A percentile compares a stretch with the other conserved stretches of the same genome.
Evolutionary conservation across 345 rosid species (phyloP).

Genomic region (Lepidium sativum): DNA sequence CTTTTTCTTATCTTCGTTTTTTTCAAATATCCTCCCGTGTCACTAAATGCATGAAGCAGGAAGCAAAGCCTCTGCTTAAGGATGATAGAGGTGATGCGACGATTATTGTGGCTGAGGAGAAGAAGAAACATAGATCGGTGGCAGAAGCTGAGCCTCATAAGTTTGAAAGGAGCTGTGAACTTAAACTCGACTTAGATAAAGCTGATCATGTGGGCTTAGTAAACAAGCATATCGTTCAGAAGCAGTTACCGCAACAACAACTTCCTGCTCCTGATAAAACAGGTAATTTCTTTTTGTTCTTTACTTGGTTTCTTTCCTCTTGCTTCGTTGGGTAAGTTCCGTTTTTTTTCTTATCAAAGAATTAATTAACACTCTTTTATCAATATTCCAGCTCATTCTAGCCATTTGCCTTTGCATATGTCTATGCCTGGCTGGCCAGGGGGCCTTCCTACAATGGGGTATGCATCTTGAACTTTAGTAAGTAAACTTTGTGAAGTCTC

Average conservation of each 20-base stretch:
- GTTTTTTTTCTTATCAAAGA: background rate
- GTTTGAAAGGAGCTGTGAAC: conserved; percentile 56
- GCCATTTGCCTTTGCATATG: conserved; percentile 58
- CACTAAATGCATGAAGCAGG: conserved; percentile 32
- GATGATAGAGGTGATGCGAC: conserved; percentile 36
- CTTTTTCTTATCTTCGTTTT: conserved; percentile 19
- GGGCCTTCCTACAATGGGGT: conserved; percentile 97
- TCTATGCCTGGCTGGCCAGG: conserved; percentile 89
- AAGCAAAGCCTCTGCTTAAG: conserved; percentile 37
- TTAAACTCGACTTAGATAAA: conserved; percentile 74
- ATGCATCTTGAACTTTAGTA: conserved; percentile 4
- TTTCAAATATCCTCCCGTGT: conserved; percentile 6
- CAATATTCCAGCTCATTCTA: conserved; percentile 51
- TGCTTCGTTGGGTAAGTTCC: background rate
- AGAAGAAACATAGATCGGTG: conserved; percentile 28
- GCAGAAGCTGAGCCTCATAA: conserved; percentile 48
- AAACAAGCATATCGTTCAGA: conserved; percentile 39
- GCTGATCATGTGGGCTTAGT: conserved; percentile 40
- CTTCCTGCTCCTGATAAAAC: conserved; percentile 44
- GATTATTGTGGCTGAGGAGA: conserved; percentile 39
- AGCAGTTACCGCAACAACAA: conserved; percentile 41
- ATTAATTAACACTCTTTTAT: background rate
- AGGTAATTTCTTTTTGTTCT: conserved; percentile 19
- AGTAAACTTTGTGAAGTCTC: background rate
- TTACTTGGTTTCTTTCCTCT: background rate